These are phyloP conservation scores for Xylariaceae sp. DNA, from an alignment of 2,329 filamentous ascomycete species.

Conservation along the genomic window DNA sequence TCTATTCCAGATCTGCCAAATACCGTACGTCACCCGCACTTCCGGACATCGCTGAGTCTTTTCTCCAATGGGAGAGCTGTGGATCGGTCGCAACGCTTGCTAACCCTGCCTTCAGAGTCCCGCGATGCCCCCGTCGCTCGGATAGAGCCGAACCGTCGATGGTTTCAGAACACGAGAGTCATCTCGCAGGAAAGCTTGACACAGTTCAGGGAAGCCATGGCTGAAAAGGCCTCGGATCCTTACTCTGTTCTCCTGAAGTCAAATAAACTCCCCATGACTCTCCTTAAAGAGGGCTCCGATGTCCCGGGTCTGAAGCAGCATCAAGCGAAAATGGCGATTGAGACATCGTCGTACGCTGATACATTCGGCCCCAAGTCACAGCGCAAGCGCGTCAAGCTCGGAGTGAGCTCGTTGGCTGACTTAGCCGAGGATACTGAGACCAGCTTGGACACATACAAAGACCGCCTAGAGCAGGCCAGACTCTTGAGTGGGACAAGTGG, in stretches of 20 bases:
- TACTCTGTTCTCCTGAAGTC: conserved; percentile 94
- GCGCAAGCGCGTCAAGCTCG: conserved; percentile 86
- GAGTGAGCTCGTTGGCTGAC: conserved; percentile 75
- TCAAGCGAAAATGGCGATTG: conserved; percentile 87
- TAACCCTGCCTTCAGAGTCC: conserved; percentile 47
- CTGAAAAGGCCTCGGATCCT: conserved; percentile 82
- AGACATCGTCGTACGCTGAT: conserved; percentile 78
- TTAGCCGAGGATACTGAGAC: conserved; percentile 75
- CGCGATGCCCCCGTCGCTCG: conserved; percentile 75
- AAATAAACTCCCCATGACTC: conserved; percentile 93
- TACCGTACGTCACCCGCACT: conserved; percentile 47
- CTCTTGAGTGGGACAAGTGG: conserved; percentile 67
- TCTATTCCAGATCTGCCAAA: conserved; percentile 53
- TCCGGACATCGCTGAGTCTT: not conserved
- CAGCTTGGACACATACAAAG: conserved; percentile 76
- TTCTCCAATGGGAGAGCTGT: too few species aligned
- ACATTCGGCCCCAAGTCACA: conserved; percentile 94
- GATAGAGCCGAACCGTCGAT: conserved; percentile 94
- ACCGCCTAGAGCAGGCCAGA: conserved; percentile 73
- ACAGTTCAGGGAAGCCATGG: conserved; percentile 87
- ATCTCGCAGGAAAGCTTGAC: conserved; percentile 86
- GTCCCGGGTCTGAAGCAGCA: conserved; percentile 88
- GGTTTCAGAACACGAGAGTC: conserved; percentile 90
- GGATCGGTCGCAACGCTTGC: not conserved
- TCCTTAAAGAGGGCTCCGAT: conserved; percentile 75